These are phyloP conservation scores for Arachis stenosperma DNA, from an alignment of 306 rosid genomes.

Conservation along the genomic window DNA sequence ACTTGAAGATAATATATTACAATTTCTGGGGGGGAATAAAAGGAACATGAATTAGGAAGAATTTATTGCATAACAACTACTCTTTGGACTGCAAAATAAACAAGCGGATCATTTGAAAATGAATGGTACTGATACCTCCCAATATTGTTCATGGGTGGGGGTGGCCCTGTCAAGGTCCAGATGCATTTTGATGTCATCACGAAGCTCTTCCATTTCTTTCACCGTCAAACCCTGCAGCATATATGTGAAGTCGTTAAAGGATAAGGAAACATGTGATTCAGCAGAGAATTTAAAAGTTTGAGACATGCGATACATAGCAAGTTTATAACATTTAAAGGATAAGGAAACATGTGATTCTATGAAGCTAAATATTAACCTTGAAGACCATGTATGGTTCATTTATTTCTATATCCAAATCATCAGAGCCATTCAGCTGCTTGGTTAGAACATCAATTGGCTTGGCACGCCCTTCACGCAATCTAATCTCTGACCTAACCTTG, in stretches of 20 bases:
- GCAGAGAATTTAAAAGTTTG: not conserved
- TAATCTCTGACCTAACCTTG: conserved; percentile 94
- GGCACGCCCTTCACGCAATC: conserved; percentile 96
- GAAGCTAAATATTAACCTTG: conserved; percentile 59
- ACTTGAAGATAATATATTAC: conserved; percentile 9
- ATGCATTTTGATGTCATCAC: conserved; percentile 98
- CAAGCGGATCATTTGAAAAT: conserved; percentile 31
- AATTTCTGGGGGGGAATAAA: not conserved
- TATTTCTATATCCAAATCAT: conserved; percentile 85
- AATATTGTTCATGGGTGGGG: conserved; percentile 84
- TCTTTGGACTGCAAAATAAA: conserved; percentile 15
- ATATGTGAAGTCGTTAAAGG: conserved; percentile 33
- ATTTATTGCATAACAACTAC: not conserved
- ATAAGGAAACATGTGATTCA: too few relatives aligned
- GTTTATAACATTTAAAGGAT: conserved; percentile 2
- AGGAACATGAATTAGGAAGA: not conserved
- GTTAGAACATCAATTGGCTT: conserved; percentile 90
- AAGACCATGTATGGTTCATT: conserved; percentile 94
- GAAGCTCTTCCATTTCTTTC: conserved; percentile 93
- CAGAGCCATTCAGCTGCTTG: conserved; percentile 84
- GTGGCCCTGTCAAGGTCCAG: conserved; percentile 95
- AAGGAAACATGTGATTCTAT: conserved; percentile 3
- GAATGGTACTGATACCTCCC: conserved; percentile 68
- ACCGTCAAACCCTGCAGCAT: conserved; percentile 86
- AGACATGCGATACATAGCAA: not conserved